Percentiles rank a stretch among this genome's conserved stretches.
Conservation (phyloP, 2,329 filamentous ascomycete genomes). For the Ophiostoma piceae region DNA sequence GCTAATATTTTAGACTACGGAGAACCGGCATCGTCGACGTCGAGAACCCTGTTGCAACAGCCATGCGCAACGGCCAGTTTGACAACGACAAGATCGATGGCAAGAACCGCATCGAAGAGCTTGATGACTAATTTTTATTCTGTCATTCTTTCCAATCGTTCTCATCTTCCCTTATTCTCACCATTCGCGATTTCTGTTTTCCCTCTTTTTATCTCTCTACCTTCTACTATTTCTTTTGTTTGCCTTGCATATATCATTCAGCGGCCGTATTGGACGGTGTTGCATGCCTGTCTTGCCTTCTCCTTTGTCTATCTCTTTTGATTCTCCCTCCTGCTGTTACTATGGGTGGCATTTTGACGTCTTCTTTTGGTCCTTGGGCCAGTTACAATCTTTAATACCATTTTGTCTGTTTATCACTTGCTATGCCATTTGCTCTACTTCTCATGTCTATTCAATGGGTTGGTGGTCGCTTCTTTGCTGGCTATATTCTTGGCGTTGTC, state of each 20-base stretch:
- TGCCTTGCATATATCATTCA: conserved; percentile 14
- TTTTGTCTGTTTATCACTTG: not conserved
- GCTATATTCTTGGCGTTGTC: not conserved
- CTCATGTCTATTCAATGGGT: too few species aligned
- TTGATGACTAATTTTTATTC: conserved; percentile 32
- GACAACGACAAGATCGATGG: conserved; percentile 65
- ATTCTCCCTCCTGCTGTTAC: not conserved
- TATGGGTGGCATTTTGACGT: not conserved
- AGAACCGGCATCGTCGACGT: conserved; percentile 71
- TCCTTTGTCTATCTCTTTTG: not conserved
- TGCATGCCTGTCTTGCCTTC: not conserved
- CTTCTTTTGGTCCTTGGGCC: not conserved
- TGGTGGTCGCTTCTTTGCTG: too few species aligned
- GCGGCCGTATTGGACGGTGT: not conserved
- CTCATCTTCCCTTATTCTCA: not conserved
- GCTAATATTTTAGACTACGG: conserved; percentile 47
- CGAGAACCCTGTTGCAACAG: conserved; percentile 70
- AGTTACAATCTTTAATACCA: conserved; percentile 3
- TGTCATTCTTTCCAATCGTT: not conserved
- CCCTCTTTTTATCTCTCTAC: not conserved
- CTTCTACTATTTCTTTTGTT: not conserved
- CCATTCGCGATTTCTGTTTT: not conserved
- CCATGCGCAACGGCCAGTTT: conserved; percentile 63
- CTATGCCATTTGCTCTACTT: too few species aligned
- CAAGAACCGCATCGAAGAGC: conserved; percentile 46